Evolutionary conservation across 2,329 filamentous ascomycete genomes (phyloP).

Genomic region (Pseudogymnoascus sp.): DNA sequence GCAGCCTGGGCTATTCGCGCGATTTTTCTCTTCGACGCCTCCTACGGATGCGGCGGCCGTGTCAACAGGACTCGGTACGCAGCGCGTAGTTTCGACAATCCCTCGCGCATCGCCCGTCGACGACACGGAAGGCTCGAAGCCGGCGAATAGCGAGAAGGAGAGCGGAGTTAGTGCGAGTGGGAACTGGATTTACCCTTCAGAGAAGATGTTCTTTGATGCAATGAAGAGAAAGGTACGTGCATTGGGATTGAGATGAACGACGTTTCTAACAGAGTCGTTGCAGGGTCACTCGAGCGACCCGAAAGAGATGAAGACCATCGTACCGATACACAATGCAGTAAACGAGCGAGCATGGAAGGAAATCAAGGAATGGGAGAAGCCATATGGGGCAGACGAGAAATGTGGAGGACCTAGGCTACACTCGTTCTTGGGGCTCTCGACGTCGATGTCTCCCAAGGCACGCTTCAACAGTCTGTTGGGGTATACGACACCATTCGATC

Average conservation of each 20-base stretch:
- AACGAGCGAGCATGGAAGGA: conserved; percentile 95
- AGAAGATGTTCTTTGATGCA: conserved; percentile 96
- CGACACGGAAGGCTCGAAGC: conserved; percentile 34
- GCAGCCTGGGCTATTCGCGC: conserved; percentile 18
- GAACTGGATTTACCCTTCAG: conserved; percentile 96
- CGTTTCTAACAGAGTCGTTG: neutral
- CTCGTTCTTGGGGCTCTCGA: conserved; percentile 69
- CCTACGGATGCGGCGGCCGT: conserved; percentile 7
- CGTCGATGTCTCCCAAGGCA: conserved; percentile 70
- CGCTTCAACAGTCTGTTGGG: conserved; percentile 75
- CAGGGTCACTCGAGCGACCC: conserved; percentile 59
- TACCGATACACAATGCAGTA: conserved; percentile 96
- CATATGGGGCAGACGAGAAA: conserved; percentile 49
- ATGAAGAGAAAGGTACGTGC: conserved; percentile 67
- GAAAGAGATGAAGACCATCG: conserved; percentile 80
- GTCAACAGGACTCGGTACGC: conserved; percentile 44
- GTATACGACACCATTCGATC: conserved; percentile 87
- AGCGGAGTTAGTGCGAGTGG: conserved; percentile 61
- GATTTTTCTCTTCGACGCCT: conserved; percentile 14
- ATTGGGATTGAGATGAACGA: neutral
- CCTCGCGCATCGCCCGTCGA: conserved; percentile 49
- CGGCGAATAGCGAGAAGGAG: conserved; percentile 72
- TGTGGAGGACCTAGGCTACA: conserved; percentile 75
- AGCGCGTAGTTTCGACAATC: conserved; percentile 73
- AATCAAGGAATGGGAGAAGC: conserved; percentile 81